phyloP scores from a whole-genome alignment of 73 alveolate species.

The Paramecium caudatum region DNA sequence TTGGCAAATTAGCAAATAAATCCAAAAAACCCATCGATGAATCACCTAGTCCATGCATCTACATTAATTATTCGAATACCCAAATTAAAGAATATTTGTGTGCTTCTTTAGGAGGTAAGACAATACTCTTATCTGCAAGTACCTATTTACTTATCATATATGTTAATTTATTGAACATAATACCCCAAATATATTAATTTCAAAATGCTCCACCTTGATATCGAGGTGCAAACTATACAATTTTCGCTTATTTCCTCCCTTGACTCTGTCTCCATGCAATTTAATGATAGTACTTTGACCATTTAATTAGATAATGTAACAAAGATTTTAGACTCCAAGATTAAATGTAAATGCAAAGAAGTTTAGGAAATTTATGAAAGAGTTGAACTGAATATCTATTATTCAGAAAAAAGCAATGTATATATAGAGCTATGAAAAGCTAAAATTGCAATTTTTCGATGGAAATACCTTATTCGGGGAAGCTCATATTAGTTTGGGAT shows the following conservation, averaged over 20 bases:
- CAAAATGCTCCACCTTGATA: conserved; percentile 64
- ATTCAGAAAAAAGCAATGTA: conserved; percentile 31
- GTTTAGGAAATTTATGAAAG: conserved; percentile 28
- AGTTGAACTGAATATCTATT: conserved; percentile 17
- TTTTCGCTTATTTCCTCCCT: not conserved
- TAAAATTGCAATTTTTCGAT: not conserved
- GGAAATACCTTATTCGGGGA: conserved; percentile 26
- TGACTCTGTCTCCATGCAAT: not conserved
- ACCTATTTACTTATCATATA: too few relatives aligned
- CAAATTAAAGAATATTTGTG: conserved; percentile 91
- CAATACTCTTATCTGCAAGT: not conserved
- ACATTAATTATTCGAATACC: not conserved
- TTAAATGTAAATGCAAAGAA: conserved; percentile 18
- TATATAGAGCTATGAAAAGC: not conserved
- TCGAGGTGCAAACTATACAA: conserved; percentile 17
- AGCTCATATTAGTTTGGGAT: conserved; percentile 35
- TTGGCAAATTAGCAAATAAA: conserved; percentile 79
- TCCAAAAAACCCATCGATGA: conserved; percentile 87
- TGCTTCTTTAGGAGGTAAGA: conserved; percentile 15
- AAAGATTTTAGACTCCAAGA: not conserved
- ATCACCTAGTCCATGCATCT: conserved; percentile 97
- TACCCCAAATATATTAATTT: conserved; percentile 34
- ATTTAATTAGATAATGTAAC: too few relatives aligned
- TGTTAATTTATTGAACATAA: too few relatives aligned
- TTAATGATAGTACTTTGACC: not conserved